Conservation (phyloP, 495 filamentous ascomycete genomes). For the Penicillium atrosanguineum region DNA sequence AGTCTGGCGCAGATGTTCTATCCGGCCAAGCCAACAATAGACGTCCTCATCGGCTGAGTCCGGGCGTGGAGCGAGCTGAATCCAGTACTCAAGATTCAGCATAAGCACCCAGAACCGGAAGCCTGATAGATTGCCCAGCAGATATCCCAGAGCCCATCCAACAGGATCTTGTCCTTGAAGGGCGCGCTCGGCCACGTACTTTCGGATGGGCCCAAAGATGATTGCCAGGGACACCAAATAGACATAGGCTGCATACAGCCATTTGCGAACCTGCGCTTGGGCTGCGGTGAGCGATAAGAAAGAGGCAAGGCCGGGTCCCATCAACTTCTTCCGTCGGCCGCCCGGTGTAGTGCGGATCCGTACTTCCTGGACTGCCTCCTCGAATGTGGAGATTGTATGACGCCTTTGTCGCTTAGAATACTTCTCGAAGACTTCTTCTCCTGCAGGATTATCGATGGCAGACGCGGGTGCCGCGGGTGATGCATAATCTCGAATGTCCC, state of each 20-base stretch:
- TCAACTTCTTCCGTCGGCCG: slow-evolving; percentile 64
- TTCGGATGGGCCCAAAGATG: slow-evolving; percentile 68
- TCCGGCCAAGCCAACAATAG: slow-evolving; percentile 52
- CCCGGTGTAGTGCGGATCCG: slow-evolving; percentile 55
- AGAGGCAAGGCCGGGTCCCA: slow-evolving; percentile 63
- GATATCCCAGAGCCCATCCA: slow-evolving; percentile 87
- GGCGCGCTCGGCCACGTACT: slow-evolving; percentile 62
- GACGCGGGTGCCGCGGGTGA: slow-evolving; percentile 14
- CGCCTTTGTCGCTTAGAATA: slow-evolving; percentile 40
- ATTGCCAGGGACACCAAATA: slow-evolving; percentile 63
- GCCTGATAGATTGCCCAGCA: slow-evolving; percentile 73
- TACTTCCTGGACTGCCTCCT: slow-evolving; percentile 32
- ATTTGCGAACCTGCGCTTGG: slow-evolving; percentile 74
- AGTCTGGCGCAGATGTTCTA: slow-evolving; percentile 53
- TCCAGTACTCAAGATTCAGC: slow-evolving; percentile 69
- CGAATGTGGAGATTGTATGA: slow-evolving; percentile 51
- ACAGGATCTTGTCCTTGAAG: slow-evolving; percentile 75
- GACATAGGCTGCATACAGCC: slow-evolving; percentile 77
- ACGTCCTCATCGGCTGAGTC: slow-evolving; percentile 26
- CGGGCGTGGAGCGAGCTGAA: slow-evolving; percentile 61
- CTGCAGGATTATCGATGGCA: slow-evolving; percentile 20
- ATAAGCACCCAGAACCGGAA: slow-evolving; percentile 66
- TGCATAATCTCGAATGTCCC: slow-evolving; percentile 15
- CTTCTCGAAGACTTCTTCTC: slow-evolving; percentile 24
- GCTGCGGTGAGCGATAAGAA: slow-evolving; percentile 77